Evolutionary conservation across 306 rosid genomes (phyloP), one percentile per base, ranked within the genome.

Genomic region (Delonix regia): DNA sequence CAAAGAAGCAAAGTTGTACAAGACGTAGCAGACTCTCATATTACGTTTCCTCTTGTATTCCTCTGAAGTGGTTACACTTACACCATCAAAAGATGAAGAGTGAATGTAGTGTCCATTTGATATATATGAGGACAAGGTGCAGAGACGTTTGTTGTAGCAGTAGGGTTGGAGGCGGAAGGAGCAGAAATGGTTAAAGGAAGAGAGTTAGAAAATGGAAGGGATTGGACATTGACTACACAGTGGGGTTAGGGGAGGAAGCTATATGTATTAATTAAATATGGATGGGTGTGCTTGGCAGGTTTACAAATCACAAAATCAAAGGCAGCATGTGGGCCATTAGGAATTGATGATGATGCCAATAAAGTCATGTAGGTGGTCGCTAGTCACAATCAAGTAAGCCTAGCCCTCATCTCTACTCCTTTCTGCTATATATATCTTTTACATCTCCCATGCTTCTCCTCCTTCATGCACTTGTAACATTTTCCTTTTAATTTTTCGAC

Each of bases 321-420:
- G 67, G 28, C 42, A 41, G 18, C 24, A 6, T 14, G 56, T 25
- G 73, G 56, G 22, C 22, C 73, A 44, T 9, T 45, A 21, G 24
- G 45, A 81, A 64, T 70, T 59, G 87, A 82, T 78, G 85, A 83
- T 69, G 85, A 74, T 48, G 56, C 44, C 60, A 48, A 69, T 47
- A 47, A 69, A 45, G 59, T 47, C 73, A 44, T 13, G 30, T 47
- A 85, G 85, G 82, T 75, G 85, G 76, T 76, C 83, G 77, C 74
- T 38, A 53, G 86, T 88, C 86, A 61, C 83, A 63, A 75, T 81
- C 89, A 80, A 57, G 74, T 75, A 51, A 68, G 19, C 55, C 45
- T n/a, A n/a, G n/a, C n/a, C n/a, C n/a, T n/a, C n/a, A n/a, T n/a
- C n/a, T n/a, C n/a, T 53, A 24, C 28, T 73, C 48, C 1, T 5